Evolutionary conservation across 1,139 yeast genomes (phyloP), one percentile per base, ranked within the genome.

Genomic region (Pichia kudriavzevii): DNA sequence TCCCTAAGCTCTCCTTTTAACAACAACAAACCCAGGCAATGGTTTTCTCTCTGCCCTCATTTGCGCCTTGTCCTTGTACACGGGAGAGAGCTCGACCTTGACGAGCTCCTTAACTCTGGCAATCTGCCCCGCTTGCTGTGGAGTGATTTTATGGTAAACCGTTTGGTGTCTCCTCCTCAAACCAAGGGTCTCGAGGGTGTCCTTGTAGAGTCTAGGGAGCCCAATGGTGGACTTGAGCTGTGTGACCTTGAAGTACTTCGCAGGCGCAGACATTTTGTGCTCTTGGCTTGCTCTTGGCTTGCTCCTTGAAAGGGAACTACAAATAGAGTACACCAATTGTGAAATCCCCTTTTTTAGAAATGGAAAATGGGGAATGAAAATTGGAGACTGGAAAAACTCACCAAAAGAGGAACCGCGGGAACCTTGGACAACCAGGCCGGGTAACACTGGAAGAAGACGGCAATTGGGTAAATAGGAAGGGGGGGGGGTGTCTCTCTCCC

Each of bases 221-320:
- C 95, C 96, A 45, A 91, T 87, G 15, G 83, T 70, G 4, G 96
- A 85, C 53, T 94, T 72, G 35, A 70, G 63, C 52, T 85, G 88
- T 16, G 87, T 78, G 43, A 88, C 75, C 61, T 81, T 77, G 64
- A 69, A 75, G 54, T 42, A 56, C 28, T 45, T 49, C 4, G 48
- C 35, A 8, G 54, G 46, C 1, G 46, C 32, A 43, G 43, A 34
- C 37, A 39, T 47, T n/a, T n/a, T n/a, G n/a, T n/a, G n/a, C n/a
- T n/a, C n/a, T n/a, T n/a, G n/a, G n/a, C n/a, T 12, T 17, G 11
- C 18, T 18, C 16, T n/a, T 8, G 12, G 22, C 14, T 7, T 10
- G n/a, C 17, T n/a, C 24, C 16, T 9, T 22, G 12, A 12, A 16
- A 26, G 16, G 17, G n/a, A n/a, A n/a, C n/a, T n/a, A n/a, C n/a